These are phyloP conservation scores for Gnetum montanum DNA, from an alignment of 75 land plant species.

Conservation along the genomic window DNA sequence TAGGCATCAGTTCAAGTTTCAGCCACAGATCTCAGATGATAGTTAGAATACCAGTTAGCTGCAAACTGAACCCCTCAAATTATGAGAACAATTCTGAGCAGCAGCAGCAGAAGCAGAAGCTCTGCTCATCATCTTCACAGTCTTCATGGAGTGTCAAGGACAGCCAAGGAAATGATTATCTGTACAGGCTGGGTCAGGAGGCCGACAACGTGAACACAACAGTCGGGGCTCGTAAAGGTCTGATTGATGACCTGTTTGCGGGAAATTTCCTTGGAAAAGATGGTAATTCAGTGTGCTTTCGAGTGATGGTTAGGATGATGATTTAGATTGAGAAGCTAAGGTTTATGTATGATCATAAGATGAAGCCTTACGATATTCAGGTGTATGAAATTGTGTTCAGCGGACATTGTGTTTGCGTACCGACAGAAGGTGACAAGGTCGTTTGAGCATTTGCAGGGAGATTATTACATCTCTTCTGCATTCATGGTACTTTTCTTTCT, in stretches of 20 bases:
- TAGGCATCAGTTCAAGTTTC: too few species aligned
- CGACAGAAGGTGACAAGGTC: constrained; percentile 90
- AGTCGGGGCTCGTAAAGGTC: constrained; percentile 78
- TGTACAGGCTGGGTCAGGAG: constrained; percentile 84
- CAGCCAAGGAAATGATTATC: constrained; percentile 68
- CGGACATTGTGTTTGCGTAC: constrained; percentile 95
- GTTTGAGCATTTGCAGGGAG: constrained; percentile 88
- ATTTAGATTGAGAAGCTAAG: too few species aligned
- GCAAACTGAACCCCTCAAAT: too few species aligned
- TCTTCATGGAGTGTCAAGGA: constrained; percentile 92
- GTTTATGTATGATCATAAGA: not conserved
- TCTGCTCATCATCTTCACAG: too few species aligned
- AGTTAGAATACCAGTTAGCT: too few species aligned
- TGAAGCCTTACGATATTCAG: too few species aligned
- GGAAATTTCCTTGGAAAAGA: constrained; percentile 88
- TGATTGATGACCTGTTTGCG: constrained; percentile 73
- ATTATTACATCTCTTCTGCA: constrained; percentile 36
- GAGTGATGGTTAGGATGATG: too few species aligned
- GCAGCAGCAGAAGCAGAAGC: too few species aligned
- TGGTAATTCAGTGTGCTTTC: constrained; percentile 27
- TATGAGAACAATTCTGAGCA: too few species aligned
- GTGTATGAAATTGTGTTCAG: constrained; percentile 33
- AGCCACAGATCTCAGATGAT: too few species aligned
- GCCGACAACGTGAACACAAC: constrained; percentile 83
- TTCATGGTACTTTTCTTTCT: not conserved